A percentile compares a stretch with the other conserved stretches of the same genome.
Conservation (phyloP, 768 basidiomycete species). For the Mycena haematopus region DNA sequence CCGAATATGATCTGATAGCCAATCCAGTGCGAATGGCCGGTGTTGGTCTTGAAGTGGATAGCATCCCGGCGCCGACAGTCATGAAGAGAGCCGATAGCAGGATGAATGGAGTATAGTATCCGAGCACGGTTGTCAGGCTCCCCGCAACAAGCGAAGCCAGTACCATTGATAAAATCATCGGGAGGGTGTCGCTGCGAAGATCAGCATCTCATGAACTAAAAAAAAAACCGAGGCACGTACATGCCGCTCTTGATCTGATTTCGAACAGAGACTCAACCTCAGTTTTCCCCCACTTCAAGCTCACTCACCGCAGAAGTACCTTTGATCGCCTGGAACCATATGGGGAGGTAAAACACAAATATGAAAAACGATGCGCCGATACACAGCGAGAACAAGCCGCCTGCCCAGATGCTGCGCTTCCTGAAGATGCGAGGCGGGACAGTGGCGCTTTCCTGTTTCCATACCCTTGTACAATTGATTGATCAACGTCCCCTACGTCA, state of each 20-base stretch:
- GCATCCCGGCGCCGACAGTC: neutral
- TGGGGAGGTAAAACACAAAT: neutral
- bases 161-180: neutral
- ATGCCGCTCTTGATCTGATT: neutral
- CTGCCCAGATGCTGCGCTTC: conserved; percentile 1
- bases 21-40: neutral
- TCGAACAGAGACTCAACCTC: neutral
- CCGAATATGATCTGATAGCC: conserved; percentile 1
- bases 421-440: conserved; percentile 13
- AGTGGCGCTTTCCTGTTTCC: conserved; percentile 4
- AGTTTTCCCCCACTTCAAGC: neutral
- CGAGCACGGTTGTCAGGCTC: neutral
- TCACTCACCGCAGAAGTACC: neutral
- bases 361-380: conserved; percentile 9
- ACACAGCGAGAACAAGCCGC: neutral
- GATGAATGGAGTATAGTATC: conserved; percentile 6
- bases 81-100: neutral
- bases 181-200: neutral
- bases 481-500: neutral
- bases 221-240: neutral
- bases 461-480: neutral
- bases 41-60: neutral
- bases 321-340: conserved; percentile 7
- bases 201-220: neutral
- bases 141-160: neutral